Evolutionary conservation across 2,329 filamentous ascomycete genomes (phyloP), one percentile per base, ranked within the genome.

Genomic region (Verticillium alfalfae): DNA sequence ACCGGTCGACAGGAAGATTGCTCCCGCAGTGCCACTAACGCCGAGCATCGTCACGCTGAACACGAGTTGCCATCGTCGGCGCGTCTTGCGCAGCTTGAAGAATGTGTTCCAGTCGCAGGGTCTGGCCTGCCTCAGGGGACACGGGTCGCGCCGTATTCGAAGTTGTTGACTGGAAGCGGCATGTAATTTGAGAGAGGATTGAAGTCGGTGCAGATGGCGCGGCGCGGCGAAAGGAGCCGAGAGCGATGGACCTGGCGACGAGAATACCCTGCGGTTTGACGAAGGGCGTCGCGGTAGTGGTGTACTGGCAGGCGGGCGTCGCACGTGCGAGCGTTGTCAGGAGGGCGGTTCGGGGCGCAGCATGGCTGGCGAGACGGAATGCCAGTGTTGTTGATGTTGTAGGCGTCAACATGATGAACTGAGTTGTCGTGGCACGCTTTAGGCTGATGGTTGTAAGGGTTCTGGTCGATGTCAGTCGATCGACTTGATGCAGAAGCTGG

Each of bases 91-190:
- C 63, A 98, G 88, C 73, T 87, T 86, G 82, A 98, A 96, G 81
- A 97, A 98, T 59, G 87, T 88, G 79, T 97, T 89, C 94, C 94
- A 98, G 77, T 92, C 86, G 52, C n/a, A 93, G 85, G n/a, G 75
- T 71, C 39, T 68, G 58, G 59, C 60, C 60, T 60, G 61, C 55
- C 18, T 58, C 62, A 8, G 63, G 31, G 45, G 63, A 68, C 69
- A 34, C 62, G 31, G 2, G 66, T 60, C 26, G 60, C 15, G 34
- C 59, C 7, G 36, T 26, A 18, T 37, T 52, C 7, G 60, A n/a
- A 6, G 57, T 18, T 13, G 56, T 55, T 3, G 60, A 55, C 49
- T 65, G 65, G 37, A 55, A 38, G 49, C 62, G 67, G 56, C 64
- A 52, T 64, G 65, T 64, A 60, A 64, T 64, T 58, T 60, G 52